Evolutionary conservation across 805 yeast species (phyloP), one percentile per base, ranked within the genome.

Genomic region (Candida sakaeoensis): DNA sequence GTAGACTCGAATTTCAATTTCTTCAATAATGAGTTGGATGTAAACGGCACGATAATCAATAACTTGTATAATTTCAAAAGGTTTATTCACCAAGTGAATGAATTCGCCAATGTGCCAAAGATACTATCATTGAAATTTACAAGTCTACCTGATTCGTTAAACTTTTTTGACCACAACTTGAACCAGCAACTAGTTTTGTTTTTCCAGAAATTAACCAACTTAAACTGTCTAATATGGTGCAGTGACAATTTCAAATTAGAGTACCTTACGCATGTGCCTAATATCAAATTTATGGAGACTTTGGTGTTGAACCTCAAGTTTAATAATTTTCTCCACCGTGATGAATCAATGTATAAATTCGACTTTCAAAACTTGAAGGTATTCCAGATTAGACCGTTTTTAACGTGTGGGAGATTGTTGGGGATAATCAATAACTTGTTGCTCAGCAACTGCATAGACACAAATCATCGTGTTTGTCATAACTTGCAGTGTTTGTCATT

Each of bases 121-220:
- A 30, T 37, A 12, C 14, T n/a, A 19, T 31, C 36, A 5, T 46
- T 74, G 16, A 61, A 57, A 33, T 58, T 69, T 36, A 49, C 63
- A 2, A 51, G 54, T 17, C 46, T 74, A 4, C 78, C 77, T 0
- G 74, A 70, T 43, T 66, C 72, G 17, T 57, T 70, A 19, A 61
- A 64, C 30, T 53, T 61, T 0, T 57, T 58, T 41, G 71, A 70
- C 35, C 44, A 52, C 21, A 59, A 58, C 4, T 51, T 64, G 29
- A 52, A 55, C 18, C 46, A 44, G 22, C 47, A 39, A 25, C 51
- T 72, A 7, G 36, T 46, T 4, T 38, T 42, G 4, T 62, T 61
- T 23, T 59, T 72, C 37, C 35, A 32, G 1, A 47, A 45, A 1
- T 45, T 68, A 39, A 29, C 31, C 9, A 46, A 48, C 41, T 54